These are phyloP conservation scores for Warburgia ugandensis DNA, from an alignment of 164 flowering plant genomes.

Conservation along the genomic window DNA sequence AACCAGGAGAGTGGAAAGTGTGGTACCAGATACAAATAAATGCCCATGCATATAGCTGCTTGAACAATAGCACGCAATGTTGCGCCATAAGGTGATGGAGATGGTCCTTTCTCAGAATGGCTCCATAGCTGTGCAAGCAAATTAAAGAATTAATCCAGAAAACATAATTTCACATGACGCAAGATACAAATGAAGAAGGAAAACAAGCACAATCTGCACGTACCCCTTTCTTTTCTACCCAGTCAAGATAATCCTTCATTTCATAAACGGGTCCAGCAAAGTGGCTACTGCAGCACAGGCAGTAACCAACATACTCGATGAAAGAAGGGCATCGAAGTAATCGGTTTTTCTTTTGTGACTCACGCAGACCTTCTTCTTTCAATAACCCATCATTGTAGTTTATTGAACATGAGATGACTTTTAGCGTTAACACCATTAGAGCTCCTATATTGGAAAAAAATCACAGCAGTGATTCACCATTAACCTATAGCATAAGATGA, in stretches of 20 bases:
- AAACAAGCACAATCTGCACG: slow-evolving; percentile 9
- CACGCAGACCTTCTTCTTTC: slow-evolving; percentile 76
- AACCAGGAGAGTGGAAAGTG: slow-evolving; percentile 63
- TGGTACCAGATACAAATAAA: slow-evolving; percentile 75
- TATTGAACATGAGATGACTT: slow-evolving; percentile 87
- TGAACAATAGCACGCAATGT: slow-evolving; percentile 71
- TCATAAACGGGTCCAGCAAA: slow-evolving; percentile 98
- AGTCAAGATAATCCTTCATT: slow-evolving; percentile 92
- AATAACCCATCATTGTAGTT: slow-evolving; percentile 87
- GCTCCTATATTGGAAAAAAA: slow-evolving; percentile 47
- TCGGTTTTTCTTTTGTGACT: slow-evolving; percentile 77
- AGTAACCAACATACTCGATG: slow-evolving; percentile 76
- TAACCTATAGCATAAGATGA: neutral
- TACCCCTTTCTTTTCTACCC: slow-evolving; percentile 90
- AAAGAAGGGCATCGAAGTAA: slow-evolving; percentile 70
- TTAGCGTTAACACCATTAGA: slow-evolving; percentile 87
- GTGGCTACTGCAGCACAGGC: slow-evolving; percentile 95
- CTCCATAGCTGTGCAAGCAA: slow-evolving; percentile 53
- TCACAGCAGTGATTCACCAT: slow-evolving; percentile 8
- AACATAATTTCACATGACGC: too few relatives aligned
- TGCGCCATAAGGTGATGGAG: slow-evolving; percentile 78
- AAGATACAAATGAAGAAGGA: slow-evolving; percentile 5
- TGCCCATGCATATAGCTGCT: slow-evolving; percentile 86
- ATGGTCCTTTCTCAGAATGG: slow-evolving; percentile 31
- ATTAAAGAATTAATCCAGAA: slow-evolving; percentile 1